Evolutionary conservation across 768 basidiomycete genomes (phyloP), one percentile per base, ranked within the genome.

Genomic region (Pholiota conissans): DNA sequence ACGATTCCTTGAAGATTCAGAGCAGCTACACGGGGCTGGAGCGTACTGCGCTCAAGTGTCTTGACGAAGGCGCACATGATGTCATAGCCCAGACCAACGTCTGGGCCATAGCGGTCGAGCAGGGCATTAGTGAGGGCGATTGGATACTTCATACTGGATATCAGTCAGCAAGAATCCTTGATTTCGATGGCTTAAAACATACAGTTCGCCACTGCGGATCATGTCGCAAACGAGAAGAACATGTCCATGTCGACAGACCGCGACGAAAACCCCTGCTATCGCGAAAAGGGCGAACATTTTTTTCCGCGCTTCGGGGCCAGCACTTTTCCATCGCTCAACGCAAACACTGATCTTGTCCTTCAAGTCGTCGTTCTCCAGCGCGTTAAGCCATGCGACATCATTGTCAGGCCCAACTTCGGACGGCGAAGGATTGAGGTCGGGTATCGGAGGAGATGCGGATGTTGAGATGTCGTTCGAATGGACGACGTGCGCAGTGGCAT

Each of bases 151-250:
- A 65, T 60, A 27, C 71, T 71, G 57, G 16, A 39, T 28, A 13
- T 29, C 42, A 40, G 45, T 30, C 3, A 45, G 9, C 7, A 24
- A 37, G 28, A n/a, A 20, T 35, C n/a, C 11, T 49, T 35, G 34
- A 49, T 37, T 27, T 28, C 30, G 49, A 18, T 16, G 13, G 30
- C n/a, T 46, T 37, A 2, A 34, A 7, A 58, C 63, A 32, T 50
- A 71, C 68, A 69, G 39, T 55, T 71, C 68, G 0, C 68, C 66
- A 22, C 68, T 68, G 3, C 54, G 56, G 10, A 69, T 60, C 67
- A 68, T 73, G 29, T 73, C 68, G 48, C 62, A 66, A 14, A 67
- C 58, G 0, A 61, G 52, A 1, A 70, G 57, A 2, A 70, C 64
- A 37, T 65, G 63, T 1, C 70, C 67, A 60, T 73, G 71, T 0